phyloP scores from a whole-genome alignment of 2,329 filamentous ascomycete species.

The Eurotiales sp. region DNA sequence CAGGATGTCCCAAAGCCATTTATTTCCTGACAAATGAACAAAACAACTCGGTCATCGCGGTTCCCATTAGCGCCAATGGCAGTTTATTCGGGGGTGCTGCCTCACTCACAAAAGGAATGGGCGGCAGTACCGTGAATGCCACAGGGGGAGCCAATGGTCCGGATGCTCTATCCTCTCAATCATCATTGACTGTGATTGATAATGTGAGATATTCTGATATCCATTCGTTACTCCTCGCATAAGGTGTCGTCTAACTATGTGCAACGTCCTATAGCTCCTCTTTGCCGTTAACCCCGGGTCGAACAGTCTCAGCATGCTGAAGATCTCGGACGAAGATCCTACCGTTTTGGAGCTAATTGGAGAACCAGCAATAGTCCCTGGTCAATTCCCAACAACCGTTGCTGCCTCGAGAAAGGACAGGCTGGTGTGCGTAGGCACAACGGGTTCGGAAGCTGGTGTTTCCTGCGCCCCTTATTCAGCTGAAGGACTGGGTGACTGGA shows the following conservation, averaged over 20 bases:
- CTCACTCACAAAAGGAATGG: constrained; percentile 48
- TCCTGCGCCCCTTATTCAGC: constrained; percentile 32
- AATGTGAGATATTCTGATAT: constrained; percentile 38
- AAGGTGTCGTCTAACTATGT: neutral
- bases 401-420: constrained; percentile 33
- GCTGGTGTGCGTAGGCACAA: constrained; percentile 36
- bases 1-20: too few species aligned
- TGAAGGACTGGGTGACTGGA: constrained; percentile 31
- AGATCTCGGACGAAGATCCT: constrained; percentile 28
- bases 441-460: constrained; percentile 33
- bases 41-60: constrained; percentile 48
- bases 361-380: constrained; percentile 29
- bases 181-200: constrained; percentile 47
- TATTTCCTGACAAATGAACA: constrained; percentile 56
- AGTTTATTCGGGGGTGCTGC: constrained; percentile 42
- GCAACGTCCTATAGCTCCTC: constrained; percentile 18
- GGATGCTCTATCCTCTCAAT: constrained; percentile 53
- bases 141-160: constrained; percentile 40
- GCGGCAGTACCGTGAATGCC: constrained; percentile 40
- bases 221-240: neutral
- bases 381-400: constrained; percentile 39
- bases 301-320: constrained; percentile 37
- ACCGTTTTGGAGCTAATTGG: constrained; percentile 29
- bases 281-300: constrained; percentile 36
- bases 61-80: constrained; percentile 49